phyloP scores from a whole-genome alignment of 2,329 filamentous ascomycete genomes.

The Fulvia fulva region DNA sequence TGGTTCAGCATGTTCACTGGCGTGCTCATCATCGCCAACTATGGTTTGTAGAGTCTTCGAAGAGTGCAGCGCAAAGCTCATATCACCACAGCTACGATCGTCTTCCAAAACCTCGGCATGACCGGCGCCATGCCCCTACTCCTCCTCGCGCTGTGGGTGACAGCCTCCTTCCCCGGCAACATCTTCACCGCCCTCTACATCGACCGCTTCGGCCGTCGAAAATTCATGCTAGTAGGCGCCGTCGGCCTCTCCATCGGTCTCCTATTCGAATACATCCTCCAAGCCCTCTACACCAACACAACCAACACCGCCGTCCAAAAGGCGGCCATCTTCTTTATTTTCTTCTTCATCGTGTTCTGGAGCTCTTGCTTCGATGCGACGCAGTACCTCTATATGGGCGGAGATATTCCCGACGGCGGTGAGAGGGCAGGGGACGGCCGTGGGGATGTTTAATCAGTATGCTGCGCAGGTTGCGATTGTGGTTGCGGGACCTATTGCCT shows the following conservation, averaged over 20 bases:
- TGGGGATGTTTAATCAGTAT: slow-evolving; percentile 37
- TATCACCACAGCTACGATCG: slow-evolving; percentile 20
- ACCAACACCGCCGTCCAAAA: slow-evolving; percentile 36
- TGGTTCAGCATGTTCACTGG: slow-evolving; percentile 28
- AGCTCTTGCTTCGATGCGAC: slow-evolving; percentile 45
- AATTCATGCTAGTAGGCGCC: slow-evolving; percentile 42
- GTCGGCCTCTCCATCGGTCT: slow-evolving; percentile 42
- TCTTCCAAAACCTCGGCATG: slow-evolving; percentile 38
- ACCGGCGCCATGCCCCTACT: slow-evolving; percentile 40
- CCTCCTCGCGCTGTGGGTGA: slow-evolving; percentile 43
- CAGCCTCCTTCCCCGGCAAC: slow-evolving; percentile 37
- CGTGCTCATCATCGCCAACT: slow-evolving; percentile 33
- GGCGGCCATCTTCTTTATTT: slow-evolving; percentile 44
- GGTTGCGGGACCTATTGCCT: slow-evolving; percentile 39
- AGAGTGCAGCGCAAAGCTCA: not conserved
- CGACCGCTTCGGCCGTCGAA: slow-evolving; percentile 42
- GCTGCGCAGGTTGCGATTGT: slow-evolving; percentile 37
- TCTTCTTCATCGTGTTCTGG: slow-evolving; percentile 42
- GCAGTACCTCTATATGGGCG: slow-evolving; percentile 40
- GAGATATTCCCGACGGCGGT: slow-evolving; percentile 46
- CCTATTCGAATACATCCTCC: slow-evolving; percentile 41
- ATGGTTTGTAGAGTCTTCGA: slow-evolving; percentile 31
- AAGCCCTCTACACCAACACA: slow-evolving; percentile 34
- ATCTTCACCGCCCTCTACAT: slow-evolving; percentile 41
- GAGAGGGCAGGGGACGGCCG: slow-evolving; percentile 36